These are phyloP conservation scores for Echinochloa phyllopogon DNA, from an alignment of 176 grass and related monocot species.

Conservation along the genomic window DNA sequence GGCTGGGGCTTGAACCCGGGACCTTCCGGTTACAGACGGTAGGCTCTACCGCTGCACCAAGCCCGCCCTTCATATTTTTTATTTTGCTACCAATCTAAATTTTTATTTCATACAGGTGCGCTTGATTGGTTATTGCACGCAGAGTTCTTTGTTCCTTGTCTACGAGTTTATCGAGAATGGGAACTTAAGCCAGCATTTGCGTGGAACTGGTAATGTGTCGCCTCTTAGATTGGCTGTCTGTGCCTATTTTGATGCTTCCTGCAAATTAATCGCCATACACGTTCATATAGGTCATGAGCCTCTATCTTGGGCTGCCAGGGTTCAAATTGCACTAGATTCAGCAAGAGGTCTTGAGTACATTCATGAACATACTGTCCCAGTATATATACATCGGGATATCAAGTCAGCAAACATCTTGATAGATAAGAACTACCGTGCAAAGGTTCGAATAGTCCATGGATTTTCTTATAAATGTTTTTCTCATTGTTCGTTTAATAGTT, in stretches of 20 bases:
- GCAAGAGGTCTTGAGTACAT: conserved; percentile 98
- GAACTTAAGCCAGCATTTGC: conserved; percentile 86
- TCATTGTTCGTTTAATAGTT: conserved; percentile 24
- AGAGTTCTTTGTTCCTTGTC: conserved; percentile 88
- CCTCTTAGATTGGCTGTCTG: neutral
- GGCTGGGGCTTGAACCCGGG: no score
- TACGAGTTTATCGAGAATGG: conserved; percentile 97
- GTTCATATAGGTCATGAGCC: conserved; percentile 61
- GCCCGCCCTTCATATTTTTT: no score
- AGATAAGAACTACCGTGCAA: conserved; percentile 86
- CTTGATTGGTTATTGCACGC: conserved; percentile 90
- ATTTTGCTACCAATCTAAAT: conserved; percentile 9
- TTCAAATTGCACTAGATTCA: conserved; percentile 96
- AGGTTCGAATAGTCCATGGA: conserved; percentile 56
- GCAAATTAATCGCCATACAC: conserved; percentile 38
- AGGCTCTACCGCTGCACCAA: no score
- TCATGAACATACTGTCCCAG: conserved; percentile 96
- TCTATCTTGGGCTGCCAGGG: conserved; percentile 77
- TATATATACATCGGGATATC: conserved; percentile 96
- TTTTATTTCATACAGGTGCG: conserved; percentile 64
- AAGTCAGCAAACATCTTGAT: conserved; percentile 98
- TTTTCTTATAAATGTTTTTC: neutral
- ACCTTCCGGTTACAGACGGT: no score
- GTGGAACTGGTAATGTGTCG: conserved; percentile 63
- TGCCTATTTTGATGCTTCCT: conserved; percentile 40